phyloP scores from a whole-genome alignment of 2,329 filamentous ascomycete genomes.

The Epichloe glyceriae region DNA sequence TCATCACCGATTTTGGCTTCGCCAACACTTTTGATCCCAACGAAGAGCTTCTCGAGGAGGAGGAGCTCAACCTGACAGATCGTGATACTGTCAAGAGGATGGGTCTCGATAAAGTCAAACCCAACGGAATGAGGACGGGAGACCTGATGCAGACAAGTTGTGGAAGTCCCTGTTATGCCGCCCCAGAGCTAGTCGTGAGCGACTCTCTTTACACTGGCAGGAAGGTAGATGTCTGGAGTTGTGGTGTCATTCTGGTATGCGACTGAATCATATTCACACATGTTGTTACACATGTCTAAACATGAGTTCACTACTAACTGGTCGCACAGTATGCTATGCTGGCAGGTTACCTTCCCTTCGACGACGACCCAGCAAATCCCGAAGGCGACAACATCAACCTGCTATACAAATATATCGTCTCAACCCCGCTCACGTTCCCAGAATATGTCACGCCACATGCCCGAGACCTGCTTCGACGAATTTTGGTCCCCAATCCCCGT shows the following conservation, averaged over 20 bases:
- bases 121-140: slow-evolving; percentile 66
- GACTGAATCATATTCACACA: background rate
- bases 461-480: slow-evolving; percentile 79
- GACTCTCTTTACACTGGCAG: slow-evolving; percentile 94
- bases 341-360: slow-evolving; percentile 92
- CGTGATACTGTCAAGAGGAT: slow-evolving; percentile 77
- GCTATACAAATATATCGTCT: slow-evolving; percentile 98
- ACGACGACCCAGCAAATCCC: slow-evolving; percentile 94
- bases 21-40: slow-evolving; percentile 89
- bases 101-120: slow-evolving; percentile 68
- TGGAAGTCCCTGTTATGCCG: slow-evolving; percentile 94
- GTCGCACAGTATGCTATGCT: slow-evolving; percentile 89
- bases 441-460: slow-evolving; percentile 98
- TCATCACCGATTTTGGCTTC: slow-evolving; percentile 98
- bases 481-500: slow-evolving; percentile 86
- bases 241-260: slow-evolving; percentile 91
- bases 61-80: slow-evolving; percentile 76
- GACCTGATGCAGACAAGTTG: slow-evolving; percentile 99
- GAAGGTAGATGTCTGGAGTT: slow-evolving; percentile 99
- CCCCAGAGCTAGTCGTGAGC: slow-evolving; percentile 91
- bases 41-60: slow-evolving; percentile 80
- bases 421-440: slow-evolving; percentile 90
- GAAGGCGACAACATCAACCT: slow-evolving; percentile 99
- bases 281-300: too few species aligned
- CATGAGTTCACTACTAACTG: background rate